A percentile compares a stretch with the other conserved stretches of the same genome.
These are phyloP conservation scores for Amphicarpaea edgeworthii DNA, from an alignment of 306 rosid species.

Conservation along the genomic window DNA sequence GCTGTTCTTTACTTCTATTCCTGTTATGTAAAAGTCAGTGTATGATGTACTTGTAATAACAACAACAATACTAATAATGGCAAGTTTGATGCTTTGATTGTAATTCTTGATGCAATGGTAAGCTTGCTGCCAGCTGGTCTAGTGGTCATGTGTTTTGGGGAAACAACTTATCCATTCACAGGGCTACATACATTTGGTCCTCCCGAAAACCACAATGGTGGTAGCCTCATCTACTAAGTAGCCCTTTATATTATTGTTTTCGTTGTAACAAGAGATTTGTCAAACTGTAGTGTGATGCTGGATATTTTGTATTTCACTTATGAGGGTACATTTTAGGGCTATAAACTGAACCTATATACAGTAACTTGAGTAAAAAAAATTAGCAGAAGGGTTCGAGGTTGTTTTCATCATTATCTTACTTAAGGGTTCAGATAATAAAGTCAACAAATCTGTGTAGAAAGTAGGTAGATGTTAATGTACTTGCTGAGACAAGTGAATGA, in stretches of 20 bases:
- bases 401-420: neutral
- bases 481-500: conserved; percentile 34
- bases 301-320: conserved; percentile 8
- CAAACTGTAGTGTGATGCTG: neutral
- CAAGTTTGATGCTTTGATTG: neutral
- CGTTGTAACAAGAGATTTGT: neutral
- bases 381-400: neutral
- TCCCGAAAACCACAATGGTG: neutral
- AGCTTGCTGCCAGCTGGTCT: neutral
- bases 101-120: neutral
- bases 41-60: neutral
- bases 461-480: conserved; percentile 1
- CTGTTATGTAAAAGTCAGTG: neutral
- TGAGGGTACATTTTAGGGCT: conserved; percentile 10
- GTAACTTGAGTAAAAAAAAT: neutral
- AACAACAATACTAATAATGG: neutral
- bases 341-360: neutral
- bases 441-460: conserved; percentile 21
- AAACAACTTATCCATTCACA: neutral
- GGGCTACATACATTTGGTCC: neutral
- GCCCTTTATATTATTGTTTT: neutral
- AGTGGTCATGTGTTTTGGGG: neutral
- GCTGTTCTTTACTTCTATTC: neutral
- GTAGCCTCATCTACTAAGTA: neutral
- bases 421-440: neutral